Conservation (phyloP, 306 rosid species). For the Medicago arabica region DNA sequence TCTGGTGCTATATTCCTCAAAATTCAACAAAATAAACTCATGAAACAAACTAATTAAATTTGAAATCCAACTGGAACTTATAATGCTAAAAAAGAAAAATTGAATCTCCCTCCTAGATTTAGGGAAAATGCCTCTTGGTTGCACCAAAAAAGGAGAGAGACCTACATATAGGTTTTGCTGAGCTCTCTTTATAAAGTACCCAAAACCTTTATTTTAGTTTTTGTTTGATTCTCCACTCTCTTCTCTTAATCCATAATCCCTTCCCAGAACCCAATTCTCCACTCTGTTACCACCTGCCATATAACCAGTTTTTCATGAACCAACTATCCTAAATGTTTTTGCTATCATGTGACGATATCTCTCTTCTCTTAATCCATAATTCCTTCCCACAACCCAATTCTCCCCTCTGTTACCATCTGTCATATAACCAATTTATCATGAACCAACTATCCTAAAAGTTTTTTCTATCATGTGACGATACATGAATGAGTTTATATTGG, state of each 20-base stretch:
- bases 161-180: neutral
- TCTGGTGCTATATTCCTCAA: neutral
- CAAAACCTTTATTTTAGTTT: neutral
- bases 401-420: neutral
- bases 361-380: neutral
- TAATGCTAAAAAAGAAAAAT: neutral
- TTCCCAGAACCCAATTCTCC: neutral
- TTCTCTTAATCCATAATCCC: constrained; percentile 8
- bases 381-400: constrained; percentile 3
- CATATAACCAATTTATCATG: neutral
- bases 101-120: neutral
- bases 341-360: neutral
- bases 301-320: neutral
- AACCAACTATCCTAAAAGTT: neutral
- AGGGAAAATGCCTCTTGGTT: neutral
- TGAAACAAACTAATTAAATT: constrained; percentile 3
- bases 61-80: neutral
- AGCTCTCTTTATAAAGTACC: constrained; percentile 1
- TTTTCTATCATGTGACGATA: neutral
- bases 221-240: neutral
- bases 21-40: constrained; percentile 7
- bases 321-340: neutral
- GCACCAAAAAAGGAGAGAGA: neutral
- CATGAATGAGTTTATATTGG: neutral
- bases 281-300: neutral